A percentile compares a stretch with the other conserved stretches of the same genome.
These are phyloP conservation scores for Colletotrichum sp. DNA, from an alignment of 2,329 filamentous ascomycete species.

Conservation along the genomic window DNA sequence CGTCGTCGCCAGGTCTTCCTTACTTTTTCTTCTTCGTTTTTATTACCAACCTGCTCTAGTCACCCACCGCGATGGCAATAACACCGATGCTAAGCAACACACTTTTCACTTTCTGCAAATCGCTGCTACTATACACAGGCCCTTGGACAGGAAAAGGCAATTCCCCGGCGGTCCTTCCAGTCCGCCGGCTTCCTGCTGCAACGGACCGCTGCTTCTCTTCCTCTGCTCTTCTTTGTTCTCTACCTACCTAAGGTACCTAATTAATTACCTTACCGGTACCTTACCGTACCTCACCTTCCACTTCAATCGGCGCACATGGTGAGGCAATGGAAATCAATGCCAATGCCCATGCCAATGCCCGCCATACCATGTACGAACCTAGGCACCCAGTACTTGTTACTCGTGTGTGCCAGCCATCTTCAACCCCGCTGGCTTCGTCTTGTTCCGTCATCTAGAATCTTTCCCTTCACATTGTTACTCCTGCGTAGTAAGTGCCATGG, in stretches of 20 bases:
- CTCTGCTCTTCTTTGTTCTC: background rate
- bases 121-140: background rate
- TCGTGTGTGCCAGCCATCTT: background rate
- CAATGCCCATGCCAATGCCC: background rate
- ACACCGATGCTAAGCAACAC: background rate
- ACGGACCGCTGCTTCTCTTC: background rate
- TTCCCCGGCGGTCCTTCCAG: background rate
- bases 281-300: too few relatives aligned
- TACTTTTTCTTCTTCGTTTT: background rate
- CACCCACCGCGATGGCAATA: background rate
- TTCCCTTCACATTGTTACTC: background rate
- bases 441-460: background rate
- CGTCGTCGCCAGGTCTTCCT: background rate
- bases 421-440: background rate
- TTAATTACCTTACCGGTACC: background rate
- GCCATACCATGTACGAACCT: background rate
- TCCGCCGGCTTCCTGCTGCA: background rate
- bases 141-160: background rate
- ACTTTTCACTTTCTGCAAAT: background rate
- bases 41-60: background rate
- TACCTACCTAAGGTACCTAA: background rate
- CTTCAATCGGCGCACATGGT: background rate
- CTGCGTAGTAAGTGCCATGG: too few relatives aligned
- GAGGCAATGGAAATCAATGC: background rate
- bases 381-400: background rate